Conservation (phyloP, 1,139 yeast species). For the Scheffersomyces illinoinensis region DNA sequence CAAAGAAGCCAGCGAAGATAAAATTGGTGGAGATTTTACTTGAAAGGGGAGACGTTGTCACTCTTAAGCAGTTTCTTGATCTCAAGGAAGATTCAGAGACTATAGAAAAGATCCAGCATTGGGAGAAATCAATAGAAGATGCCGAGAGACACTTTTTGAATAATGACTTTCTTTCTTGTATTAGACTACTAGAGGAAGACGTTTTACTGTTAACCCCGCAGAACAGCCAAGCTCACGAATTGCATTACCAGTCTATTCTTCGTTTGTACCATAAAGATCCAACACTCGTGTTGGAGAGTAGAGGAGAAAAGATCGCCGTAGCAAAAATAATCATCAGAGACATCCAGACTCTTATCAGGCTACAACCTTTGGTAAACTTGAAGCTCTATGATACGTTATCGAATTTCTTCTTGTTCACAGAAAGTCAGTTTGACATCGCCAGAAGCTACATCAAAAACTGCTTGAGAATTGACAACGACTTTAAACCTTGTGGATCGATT, state of each 20-base stretch:
- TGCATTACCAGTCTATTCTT: slow-evolving; percentile 19
- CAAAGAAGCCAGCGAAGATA: slow-evolving; percentile 42
- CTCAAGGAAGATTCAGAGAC: slow-evolving; percentile 14
- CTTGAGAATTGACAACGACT: slow-evolving; percentile 69
- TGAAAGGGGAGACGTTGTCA: slow-evolving; percentile 43
- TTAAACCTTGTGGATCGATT: slow-evolving; percentile 49
- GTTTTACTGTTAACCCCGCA: slow-evolving; percentile 26
- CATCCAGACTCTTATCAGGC: slow-evolving; percentile 26
- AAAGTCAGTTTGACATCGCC: slow-evolving; percentile 52
- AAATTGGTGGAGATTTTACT: slow-evolving; percentile 46
- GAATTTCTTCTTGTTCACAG: slow-evolving; percentile 48
- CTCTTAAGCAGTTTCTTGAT: slow-evolving; percentile 7
- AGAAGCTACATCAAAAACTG: slow-evolving; percentile 56
- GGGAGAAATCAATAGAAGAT: slow-evolving; percentile 16
- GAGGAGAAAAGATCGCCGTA: slow-evolving; percentile 6
- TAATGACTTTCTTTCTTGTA: slow-evolving; percentile 20
- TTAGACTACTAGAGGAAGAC: slow-evolving; percentile 20
- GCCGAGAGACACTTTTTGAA: slow-evolving; percentile 16
- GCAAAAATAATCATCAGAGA: slow-evolving; percentile 25
- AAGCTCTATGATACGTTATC: slow-evolving; percentile 34
- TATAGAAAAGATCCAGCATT: slow-evolving; percentile 15
- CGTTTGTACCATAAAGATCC: slow-evolving; percentile 15
- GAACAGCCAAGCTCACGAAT: slow-evolving; percentile 18
- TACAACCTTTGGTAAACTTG: slow-evolving; percentile 34
- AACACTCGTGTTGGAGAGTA: slow-evolving; percentile 8